phyloP scores from a whole-genome alignment of 1,284 basidiomycete genomes.

The Sanghuangporus sanghuang region DNA sequence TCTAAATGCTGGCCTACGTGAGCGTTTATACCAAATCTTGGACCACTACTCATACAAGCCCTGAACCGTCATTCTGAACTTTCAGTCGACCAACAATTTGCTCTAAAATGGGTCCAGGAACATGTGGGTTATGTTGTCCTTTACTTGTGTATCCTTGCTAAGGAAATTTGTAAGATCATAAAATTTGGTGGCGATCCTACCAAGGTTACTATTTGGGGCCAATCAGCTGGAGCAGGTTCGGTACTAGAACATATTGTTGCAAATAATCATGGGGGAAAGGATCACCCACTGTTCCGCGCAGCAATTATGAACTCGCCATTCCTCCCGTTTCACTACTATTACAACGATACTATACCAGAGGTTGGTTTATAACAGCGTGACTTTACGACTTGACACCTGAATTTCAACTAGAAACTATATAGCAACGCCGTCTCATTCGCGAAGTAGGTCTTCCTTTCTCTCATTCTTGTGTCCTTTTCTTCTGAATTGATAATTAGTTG shows the following conservation, averaged over 20 bases:
- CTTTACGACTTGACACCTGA: background rate
- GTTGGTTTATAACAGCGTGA: background rate
- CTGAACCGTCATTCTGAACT: too few species aligned
- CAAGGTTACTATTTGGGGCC: too few species aligned
- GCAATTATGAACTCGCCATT: background rate
- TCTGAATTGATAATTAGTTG: background rate
- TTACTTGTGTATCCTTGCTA: background rate
- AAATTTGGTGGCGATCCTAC: too few species aligned
- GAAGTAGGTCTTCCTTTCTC: background rate
- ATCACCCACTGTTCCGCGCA: background rate
- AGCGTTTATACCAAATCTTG: slow-evolving; percentile 19
- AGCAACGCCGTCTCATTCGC: background rate
- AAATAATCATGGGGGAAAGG: background rate
- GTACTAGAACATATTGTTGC: background rate
- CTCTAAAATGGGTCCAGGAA: slow-evolving; percentile 5
- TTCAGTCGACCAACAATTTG: slow-evolving; percentile 4
- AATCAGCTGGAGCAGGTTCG: background rate
- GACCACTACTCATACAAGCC: background rate
- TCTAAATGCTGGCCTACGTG: slow-evolving; percentile 18
- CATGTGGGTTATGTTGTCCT: background rate
- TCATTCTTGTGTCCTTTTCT: background rate
- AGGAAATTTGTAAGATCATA: background rate
- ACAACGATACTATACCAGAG: background rate
- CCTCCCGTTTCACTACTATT: background rate
- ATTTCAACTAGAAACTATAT: background rate